A percentile compares a stretch with the other conserved stretches of the same genome.
Conservation (phyloP, 805 yeast genomes). For the Blastobotrys parvus region DNA sequence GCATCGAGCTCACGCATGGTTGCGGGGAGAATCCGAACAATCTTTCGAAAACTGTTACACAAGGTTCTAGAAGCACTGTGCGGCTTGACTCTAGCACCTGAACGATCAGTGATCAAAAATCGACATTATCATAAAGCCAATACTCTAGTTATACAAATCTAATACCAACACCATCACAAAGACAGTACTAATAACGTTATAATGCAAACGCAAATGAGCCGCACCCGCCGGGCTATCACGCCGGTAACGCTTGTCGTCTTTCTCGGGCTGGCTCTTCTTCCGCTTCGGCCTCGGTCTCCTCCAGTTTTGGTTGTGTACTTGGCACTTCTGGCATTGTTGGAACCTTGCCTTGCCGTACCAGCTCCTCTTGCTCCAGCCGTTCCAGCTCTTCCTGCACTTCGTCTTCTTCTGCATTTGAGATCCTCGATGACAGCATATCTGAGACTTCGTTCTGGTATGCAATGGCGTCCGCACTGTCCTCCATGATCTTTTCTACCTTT, state of each 20-base stretch:
- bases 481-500: slow-evolving; percentile 73
- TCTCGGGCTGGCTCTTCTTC: slow-evolving; percentile 4
- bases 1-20: too few species aligned
- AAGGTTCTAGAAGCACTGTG: too few species aligned
- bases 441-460: slow-evolving; percentile 56
- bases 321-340: slow-evolving; percentile 8
- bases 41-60: too few species aligned
- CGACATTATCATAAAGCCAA: too few species aligned
- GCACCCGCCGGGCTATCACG: too few species aligned
- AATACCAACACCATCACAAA: too few species aligned
- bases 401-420: slow-evolving; percentile 32
- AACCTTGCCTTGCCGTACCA: slow-evolving; percentile 5
- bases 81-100: too few species aligned
- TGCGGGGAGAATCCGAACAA: too few species aligned
- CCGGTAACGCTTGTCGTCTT: slow-evolving; percentile 11
- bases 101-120: too few species aligned
- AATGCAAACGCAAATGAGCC: too few species aligned
- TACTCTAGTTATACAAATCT: too few species aligned
- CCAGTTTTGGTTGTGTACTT: slow-evolving; percentile 1
- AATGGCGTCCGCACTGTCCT: slow-evolving; percentile 74
- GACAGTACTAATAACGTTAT: too few species aligned
- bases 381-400: slow-evolving; percentile 28
- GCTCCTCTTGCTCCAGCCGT: slow-evolving; percentile 18
- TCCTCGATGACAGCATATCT: slow-evolving; percentile 27
- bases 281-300: slow-evolving; percentile 6